phyloP scores from a whole-genome alignment of 148 eudicot genomes.

The Camellia lanceoleosa region DNA sequence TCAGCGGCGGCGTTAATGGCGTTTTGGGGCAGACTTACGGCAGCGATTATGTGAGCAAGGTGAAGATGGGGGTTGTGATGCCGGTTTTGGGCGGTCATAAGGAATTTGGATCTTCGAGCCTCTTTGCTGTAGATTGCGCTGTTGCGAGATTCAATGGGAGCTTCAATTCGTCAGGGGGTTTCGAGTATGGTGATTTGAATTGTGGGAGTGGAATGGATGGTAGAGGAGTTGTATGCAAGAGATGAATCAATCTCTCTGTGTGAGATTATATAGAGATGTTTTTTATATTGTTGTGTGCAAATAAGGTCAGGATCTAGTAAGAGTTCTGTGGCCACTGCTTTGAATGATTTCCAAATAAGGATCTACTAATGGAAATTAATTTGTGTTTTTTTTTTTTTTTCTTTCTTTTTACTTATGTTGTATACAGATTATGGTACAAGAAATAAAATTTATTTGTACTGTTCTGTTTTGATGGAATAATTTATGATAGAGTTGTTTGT shows the following conservation, averaged over 20 bases:
- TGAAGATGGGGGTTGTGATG: slow-evolving; percentile 61
- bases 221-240: slow-evolving; percentile 47
- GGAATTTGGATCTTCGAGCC: slow-evolving; percentile 51
- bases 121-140: slow-evolving; percentile 63
- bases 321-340: neutral
- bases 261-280: neutral
- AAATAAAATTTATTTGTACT: too few relatives aligned
- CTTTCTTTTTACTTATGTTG: too few relatives aligned
- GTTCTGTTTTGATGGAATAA: too few relatives aligned
- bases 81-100: slow-evolving; percentile 67
- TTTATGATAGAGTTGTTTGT: too few relatives aligned
- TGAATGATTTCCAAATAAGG: neutral
- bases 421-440: too few relatives aligned
- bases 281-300: neutral
- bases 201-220: slow-evolving; percentile 41
- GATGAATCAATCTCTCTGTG: slow-evolving; percentile 4
- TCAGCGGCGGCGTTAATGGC: slow-evolving; percentile 61
- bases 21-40: slow-evolving; percentile 82
- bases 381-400: too few relatives aligned
- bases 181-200: slow-evolving; percentile 29
- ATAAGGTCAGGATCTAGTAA: neutral
- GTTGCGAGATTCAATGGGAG: slow-evolving; percentile 34
- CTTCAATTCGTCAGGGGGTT: neutral
- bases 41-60: slow-evolving; percentile 55
- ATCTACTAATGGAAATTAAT: neutral